These are phyloP conservation scores for Alternaria tenuissima DNA, from an alignment of 2,329 filamentous ascomycete genomes.

Conservation along the genomic window DNA sequence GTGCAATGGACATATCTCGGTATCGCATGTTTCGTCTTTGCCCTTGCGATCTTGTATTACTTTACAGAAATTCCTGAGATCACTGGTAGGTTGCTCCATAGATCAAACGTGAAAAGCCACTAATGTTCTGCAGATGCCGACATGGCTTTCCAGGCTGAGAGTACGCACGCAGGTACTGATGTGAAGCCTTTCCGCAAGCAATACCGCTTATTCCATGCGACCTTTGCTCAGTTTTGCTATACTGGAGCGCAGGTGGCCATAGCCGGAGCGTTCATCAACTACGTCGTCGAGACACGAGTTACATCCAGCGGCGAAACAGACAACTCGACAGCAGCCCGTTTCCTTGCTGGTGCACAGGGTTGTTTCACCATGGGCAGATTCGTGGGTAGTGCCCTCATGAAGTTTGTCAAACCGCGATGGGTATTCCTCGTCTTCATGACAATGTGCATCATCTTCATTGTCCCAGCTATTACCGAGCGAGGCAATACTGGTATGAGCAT, in stretches of 20 bases:
- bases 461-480: slow-evolving; percentile 61
- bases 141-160: slow-evolving; percentile 62
- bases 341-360: slow-evolving; percentile 77
- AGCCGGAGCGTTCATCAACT: slow-evolving; percentile 56
- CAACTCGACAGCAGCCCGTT: slow-evolving; percentile 66
- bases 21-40: slow-evolving; percentile 67
- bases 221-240: slow-evolving; percentile 81
- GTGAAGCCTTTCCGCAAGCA: slow-evolving; percentile 65
- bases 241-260: slow-evolving; percentile 74
- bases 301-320: slow-evolving; percentile 47
- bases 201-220: slow-evolving; percentile 78
- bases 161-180: slow-evolving; percentile 48
- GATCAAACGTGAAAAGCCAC: not conserved
- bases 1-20: slow-evolving; percentile 72
- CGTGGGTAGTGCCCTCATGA: slow-evolving; percentile 71
- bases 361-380: slow-evolving; percentile 78
- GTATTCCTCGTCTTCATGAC: slow-evolving; percentile 74
- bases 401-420: slow-evolving; percentile 70
- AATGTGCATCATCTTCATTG: slow-evolving; percentile 63
- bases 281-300: slow-evolving; percentile 58
- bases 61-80: slow-evolving; percentile 64
- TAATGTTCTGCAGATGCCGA: slow-evolving; percentile 50
- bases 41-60: slow-evolving; percentile 66
- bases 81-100: slow-evolving; percentile 47
- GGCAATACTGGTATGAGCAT: slow-evolving; percentile 67